Evolutionary conservation across 305 asterid species (phyloP), one percentile per base, ranked within the genome.

Genomic region (Rubia balearica): DNA sequence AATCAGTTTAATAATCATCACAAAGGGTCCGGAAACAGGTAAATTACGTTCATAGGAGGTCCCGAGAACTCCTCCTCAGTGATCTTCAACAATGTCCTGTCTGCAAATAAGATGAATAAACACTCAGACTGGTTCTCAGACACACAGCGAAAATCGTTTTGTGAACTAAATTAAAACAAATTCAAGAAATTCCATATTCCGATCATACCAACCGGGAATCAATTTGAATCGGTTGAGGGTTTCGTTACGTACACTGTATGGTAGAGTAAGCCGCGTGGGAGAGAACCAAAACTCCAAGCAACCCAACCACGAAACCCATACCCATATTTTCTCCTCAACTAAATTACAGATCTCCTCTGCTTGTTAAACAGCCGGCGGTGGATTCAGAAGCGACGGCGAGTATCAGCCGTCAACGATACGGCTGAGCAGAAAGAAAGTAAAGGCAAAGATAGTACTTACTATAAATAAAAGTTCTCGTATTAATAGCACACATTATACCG

Each of bases 241-340:
- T n/a, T 27, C 53, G 22, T 17, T 9, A 19, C 53, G 22, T 19
- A 88, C 97, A 90, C 75, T 88, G 96, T 67, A 88, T 85, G 48
- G 92, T 88, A 68, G 94, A 87, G 78, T 88, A 90, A 62, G 96
- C 91, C 55, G 97, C 91, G 84, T 87, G 90, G 72, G 84, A 83
- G 85, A 90, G 88, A 72, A 88, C 77, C 48, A 88, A 68, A 76
- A 87, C 84, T 65, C 92, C 96, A 59, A 87, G 53, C 51, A 86
- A 73, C 13, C 97, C 97, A 74, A 86, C 83, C 73, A 79, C 78
- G 81, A 84, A 85, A 30, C 96, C 96, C 13, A 75, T 51, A 6
- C 84, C 86, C 97, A 88, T 90, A 24, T 64, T 71, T 30, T 7
- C 4, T 42, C 55, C 55, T 48, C 38, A n/a, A 53, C 11, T 30